Evolutionary conservation across 768 basidiomycete genomes (phyloP).

Genomic region (Naganishia antarctica): DNA sequence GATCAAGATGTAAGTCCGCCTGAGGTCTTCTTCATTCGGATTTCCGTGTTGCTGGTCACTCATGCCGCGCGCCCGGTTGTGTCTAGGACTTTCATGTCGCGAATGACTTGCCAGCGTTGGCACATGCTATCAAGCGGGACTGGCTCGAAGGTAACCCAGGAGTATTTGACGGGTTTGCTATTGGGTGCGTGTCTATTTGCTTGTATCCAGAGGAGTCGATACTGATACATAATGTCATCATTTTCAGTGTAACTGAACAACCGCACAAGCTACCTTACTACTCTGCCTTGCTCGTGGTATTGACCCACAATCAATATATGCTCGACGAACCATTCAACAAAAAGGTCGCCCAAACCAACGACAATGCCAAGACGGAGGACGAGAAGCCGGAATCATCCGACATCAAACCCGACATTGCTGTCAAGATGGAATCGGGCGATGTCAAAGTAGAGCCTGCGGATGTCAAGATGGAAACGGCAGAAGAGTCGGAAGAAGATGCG

Average conservation of each 20-base stretch:
- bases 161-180: slow-evolving; percentile 48
- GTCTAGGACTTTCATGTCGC: slow-evolving; percentile 48
- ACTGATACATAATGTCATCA: too few species aligned
- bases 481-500: slow-evolving; percentile 4
- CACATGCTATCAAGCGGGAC: slow-evolving; percentile 38
- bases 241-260: slow-evolving; percentile 66
- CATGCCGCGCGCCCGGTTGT: background rate
- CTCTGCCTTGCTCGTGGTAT: slow-evolving; percentile 68
- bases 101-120: slow-evolving; percentile 46
- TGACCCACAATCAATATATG: slow-evolving; percentile 47
- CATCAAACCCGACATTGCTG: background rate
- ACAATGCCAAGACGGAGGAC: background rate
- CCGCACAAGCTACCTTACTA: slow-evolving; percentile 91
- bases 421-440: slow-evolving; percentile 44
- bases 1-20: slow-evolving; percentile 41
- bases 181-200: slow-evolving; percentile 41
- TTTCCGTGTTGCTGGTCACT: background rate
- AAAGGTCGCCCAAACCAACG: background rate
- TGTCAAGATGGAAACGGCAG: slow-evolving; percentile 31
- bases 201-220: too few species aligned
- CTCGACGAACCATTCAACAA: background rate
- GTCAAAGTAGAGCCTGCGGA: slow-evolving; percentile 49
- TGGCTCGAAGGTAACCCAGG: slow-evolving; percentile 43
- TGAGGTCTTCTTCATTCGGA: background rate
- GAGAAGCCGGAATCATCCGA: too few species aligned